Percentiles rank a stretch among this genome's conserved stretches.
These are phyloP conservation scores for Hagleromyces aurorensis DNA, from an alignment of 805 yeast genomes.

Conservation along the genomic window DNA sequence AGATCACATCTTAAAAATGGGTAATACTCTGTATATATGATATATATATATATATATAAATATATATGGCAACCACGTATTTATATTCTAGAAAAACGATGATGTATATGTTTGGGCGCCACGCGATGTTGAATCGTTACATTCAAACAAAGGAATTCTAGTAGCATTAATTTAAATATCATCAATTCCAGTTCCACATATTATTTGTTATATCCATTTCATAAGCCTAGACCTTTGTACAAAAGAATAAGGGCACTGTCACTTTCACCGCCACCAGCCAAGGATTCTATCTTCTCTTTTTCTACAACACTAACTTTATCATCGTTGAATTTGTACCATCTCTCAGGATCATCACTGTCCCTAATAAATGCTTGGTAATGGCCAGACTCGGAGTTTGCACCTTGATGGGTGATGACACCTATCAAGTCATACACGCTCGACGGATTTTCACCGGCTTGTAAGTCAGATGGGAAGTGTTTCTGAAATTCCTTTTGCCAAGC, in stretches of 20 bases:
- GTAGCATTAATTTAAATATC: too few species aligned
- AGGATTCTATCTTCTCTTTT: constrained; percentile 70
- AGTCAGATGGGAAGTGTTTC: constrained; percentile 40
- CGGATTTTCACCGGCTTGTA: constrained; percentile 64
- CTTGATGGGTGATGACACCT: constrained; percentile 87
- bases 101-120: too few species aligned
- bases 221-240: constrained; percentile 74
- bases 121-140: too few species aligned
- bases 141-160: too few species aligned
- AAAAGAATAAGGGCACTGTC: constrained; percentile 88
- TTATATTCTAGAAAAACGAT: too few species aligned
- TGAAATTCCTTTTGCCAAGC: constrained; percentile 43
- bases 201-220: constrained; percentile 8
- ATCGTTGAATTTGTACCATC: constrained; percentile 95
- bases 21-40: too few species aligned
- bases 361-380: constrained; percentile 89
- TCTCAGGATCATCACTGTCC: constrained; percentile 63
- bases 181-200: constrained; percentile 2
- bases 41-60: too few species aligned
- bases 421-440: constrained; percentile 77
- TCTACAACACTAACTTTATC: constrained; percentile 75
- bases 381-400: constrained; percentile 94
- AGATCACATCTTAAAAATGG: too few species aligned
- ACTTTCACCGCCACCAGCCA: constrained; percentile 97
- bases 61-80: too few species aligned